Evolutionary conservation across 139 green algal species (phyloP), one percentile per base, ranked within the genome.

Genomic region (Closterium sp.): DNA sequence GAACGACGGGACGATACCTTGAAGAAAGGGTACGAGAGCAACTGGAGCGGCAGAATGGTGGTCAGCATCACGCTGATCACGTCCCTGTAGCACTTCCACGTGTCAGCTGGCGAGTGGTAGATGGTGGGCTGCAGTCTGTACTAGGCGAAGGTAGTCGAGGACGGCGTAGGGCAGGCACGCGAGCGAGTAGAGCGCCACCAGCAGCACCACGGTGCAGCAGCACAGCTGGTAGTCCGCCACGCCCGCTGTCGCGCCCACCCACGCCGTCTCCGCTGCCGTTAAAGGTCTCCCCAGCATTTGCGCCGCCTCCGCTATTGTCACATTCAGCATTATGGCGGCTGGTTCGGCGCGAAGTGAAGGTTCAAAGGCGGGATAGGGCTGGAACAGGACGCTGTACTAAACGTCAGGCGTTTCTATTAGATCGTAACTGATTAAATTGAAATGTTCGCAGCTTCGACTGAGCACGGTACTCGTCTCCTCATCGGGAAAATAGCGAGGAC

Each of bases 21-120:
- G 86, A 94, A 94, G 86, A 93, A 93, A 33, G 92, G 92, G 31
- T 93, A 94, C 16, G 89, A 93, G 34, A 87, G 31, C 38, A 94
- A 64, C 66, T 94, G 89, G 9, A 94, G 43, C 6, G 92, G 92
- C 8, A 88, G 43, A 30, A 94, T 91, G 10, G 83, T 83, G 4
- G 33, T 93, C 4, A 91, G 43, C 36, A 94, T 91, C 2, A 84
- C n/a, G 3, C 28, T 16, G 25, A 92, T 87, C n/a, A 93, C 89
- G 16, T 31, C 33, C 31, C 9, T 66, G 38, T 84, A 89, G 64
- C 92, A 94, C 23, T n/a, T 34, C 33, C 28, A 64, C 34, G 88
- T 30, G 3, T 30, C 66, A 4, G 38, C 36, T 6, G 23, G 28
- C n/a, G 34, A 33, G 89, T 93, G 93, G 21, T 12, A 34, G 6